Conservation (phyloP, 345 rosid species). For the Mallotus nudiflorus region DNA sequence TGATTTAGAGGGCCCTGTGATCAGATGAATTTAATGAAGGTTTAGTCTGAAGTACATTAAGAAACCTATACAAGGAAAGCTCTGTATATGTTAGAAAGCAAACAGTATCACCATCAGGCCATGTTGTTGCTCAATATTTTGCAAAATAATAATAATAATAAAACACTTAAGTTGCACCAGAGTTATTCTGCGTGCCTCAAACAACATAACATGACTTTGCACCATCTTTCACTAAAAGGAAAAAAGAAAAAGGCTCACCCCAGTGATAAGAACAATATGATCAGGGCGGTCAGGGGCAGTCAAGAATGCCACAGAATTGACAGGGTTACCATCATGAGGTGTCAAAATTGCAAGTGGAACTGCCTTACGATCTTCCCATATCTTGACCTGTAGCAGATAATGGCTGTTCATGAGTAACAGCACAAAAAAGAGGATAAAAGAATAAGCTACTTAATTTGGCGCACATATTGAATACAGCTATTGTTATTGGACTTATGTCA, state of each 20-base stretch:
- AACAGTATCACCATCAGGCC: not conserved
- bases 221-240: not conserved
- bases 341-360: constrained; percentile 65
- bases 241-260: constrained; percentile 44
- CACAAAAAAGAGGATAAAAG: not conserved
- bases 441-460: not conserved
- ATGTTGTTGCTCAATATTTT: no score
- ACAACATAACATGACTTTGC: constrained; percentile 5
- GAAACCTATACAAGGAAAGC: not conserved
- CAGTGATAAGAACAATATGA: constrained; percentile 80
- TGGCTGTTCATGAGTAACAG: constrained; percentile 10
- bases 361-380: constrained; percentile 84
- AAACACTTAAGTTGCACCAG: not conserved
- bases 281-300: constrained; percentile 72
- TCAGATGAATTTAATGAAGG: not conserved
- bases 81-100: not conserved
- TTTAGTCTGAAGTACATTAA: not conserved
- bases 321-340: constrained; percentile 88
- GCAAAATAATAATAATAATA: no score
- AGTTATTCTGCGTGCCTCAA: constrained; percentile 1
- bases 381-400: constrained; percentile 61
- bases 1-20: constrained; percentile 75
- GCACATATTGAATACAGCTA: not conserved
- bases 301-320: constrained; percentile 68
- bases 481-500: not conserved